phyloP scores from a whole-genome alignment of 1,284 basidiomycete species.

The Leccinum griseonigrum region DNA sequence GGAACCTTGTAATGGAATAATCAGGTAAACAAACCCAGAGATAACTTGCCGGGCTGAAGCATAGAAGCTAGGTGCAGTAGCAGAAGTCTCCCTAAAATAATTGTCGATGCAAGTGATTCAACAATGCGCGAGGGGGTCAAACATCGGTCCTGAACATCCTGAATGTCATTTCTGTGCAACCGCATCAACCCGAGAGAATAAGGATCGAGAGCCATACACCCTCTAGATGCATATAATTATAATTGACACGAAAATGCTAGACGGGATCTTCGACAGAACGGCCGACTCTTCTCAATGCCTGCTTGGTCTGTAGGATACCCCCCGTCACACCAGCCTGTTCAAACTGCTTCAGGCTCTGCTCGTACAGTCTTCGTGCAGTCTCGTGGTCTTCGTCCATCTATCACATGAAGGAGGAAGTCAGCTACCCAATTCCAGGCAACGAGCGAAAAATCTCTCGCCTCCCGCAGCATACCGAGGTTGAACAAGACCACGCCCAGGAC shows the following conservation, averaged over 20 bases:
- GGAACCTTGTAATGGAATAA: too few species aligned
- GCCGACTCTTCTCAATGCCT: constrained; percentile 44
- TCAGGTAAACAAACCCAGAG: too few species aligned
- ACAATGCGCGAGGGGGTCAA: too few species aligned
- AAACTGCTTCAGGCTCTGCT: constrained; percentile 48
- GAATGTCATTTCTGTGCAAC: too few species aligned
- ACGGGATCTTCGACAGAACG: background rate
- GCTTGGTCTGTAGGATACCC: constrained; percentile 47
- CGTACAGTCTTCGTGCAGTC: constrained; percentile 45
- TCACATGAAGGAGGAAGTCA: background rate
- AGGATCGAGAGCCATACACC: background rate
- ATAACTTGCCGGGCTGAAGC: too few species aligned
- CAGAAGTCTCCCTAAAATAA: too few species aligned
- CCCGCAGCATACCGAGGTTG: constrained; percentile 54
- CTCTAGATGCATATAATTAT: background rate
- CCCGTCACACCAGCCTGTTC: constrained; percentile 48
- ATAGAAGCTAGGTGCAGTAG: too few species aligned
- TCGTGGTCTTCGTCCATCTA: constrained; percentile 52
- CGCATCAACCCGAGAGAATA: too few species aligned
- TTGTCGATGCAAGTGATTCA: too few species aligned
- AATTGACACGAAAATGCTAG: background rate
- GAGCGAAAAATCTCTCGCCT: constrained; percentile 32
- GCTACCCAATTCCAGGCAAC: background rate
- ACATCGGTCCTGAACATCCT: too few species aligned
- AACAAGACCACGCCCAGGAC: constrained; percentile 59